A percentile compares a stretch with the other conserved stretches of the same genome.
Evolutionary conservation across 1,284 basidiomycete genomes (phyloP).

Genomic region (Sporisorium graminicola): DNA sequence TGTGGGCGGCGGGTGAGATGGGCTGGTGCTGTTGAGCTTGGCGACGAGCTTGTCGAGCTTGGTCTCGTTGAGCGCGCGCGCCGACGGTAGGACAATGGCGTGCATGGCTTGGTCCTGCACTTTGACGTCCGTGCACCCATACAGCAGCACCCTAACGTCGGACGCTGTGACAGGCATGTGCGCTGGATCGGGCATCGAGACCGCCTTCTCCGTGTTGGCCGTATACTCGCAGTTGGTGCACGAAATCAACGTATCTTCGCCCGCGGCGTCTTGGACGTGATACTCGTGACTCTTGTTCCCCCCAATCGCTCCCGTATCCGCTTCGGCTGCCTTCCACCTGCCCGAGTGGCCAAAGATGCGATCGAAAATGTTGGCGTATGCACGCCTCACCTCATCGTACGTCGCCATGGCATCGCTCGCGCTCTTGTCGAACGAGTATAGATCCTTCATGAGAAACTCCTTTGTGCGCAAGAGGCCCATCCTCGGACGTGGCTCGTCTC

Average conservation of each 20-base stretch:
- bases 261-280: slow-evolving; percentile 65
- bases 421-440: slow-evolving; percentile 69
- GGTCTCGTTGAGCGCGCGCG: slow-evolving; percentile 50
- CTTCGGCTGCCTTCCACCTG: slow-evolving; percentile 63
- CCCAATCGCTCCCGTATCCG: slow-evolving; percentile 70
- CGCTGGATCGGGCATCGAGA: slow-evolving; percentile 34
- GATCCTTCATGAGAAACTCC: slow-evolving; percentile 71
- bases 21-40: slow-evolving; percentile 1
- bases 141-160: slow-evolving; percentile 53
- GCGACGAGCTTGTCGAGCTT: slow-evolving; percentile 52
- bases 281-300: slow-evolving; percentile 70
- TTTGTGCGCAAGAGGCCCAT: slow-evolving; percentile 69
- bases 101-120: slow-evolving; percentile 44
- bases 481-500: slow-evolving; percentile 70
- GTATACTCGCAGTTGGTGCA: slow-evolving; percentile 66
- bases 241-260: slow-evolving; percentile 69
- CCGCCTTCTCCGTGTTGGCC: slow-evolving; percentile 68
- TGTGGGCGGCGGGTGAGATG: background rate
- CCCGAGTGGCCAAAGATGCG: slow-evolving; percentile 35
- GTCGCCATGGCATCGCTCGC: slow-evolving; percentile 32
- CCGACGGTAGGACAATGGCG: slow-evolving; percentile 48
- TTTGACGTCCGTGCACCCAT: slow-evolving; percentile 30
- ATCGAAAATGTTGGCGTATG: slow-evolving; percentile 67
- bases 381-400: slow-evolving; percentile 65
- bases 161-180: slow-evolving; percentile 20